These are phyloP conservation scores for Fragaria nilgerrensis DNA, from an alignment of 306 rosid genomes.

Conservation along the genomic window DNA sequence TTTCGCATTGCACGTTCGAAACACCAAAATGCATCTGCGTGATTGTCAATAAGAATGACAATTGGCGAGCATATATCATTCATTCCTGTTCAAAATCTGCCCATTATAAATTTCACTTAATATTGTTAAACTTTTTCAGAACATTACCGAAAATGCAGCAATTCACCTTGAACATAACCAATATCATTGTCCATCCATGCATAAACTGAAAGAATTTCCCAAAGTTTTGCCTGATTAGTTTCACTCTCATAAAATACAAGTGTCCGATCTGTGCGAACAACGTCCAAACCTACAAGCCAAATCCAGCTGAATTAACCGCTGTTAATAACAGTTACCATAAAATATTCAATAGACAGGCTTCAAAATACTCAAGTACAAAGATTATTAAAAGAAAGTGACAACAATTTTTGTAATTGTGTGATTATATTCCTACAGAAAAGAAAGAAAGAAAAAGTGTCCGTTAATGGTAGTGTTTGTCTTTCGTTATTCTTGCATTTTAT, in stretches of 20 bases:
- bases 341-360: neutral
- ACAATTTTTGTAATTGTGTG: neutral
- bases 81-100: conserved; percentile 67
- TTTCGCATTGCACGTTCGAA: conserved; percentile 91
- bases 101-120: conserved; percentile 23
- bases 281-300: conserved; percentile 74
- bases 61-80: conserved; percentile 95
- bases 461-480: neutral
- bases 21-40: conserved; percentile 94
- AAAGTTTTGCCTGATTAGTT: conserved; percentile 84
- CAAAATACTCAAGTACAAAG: neutral
- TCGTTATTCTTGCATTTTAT: conserved; percentile 11
- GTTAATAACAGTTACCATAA: neutral
- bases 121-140: conserved; percentile 21
- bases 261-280: conserved; percentile 79
- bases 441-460: neutral
- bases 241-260: conserved; percentile 80
- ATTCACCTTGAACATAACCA: conserved; percentile 90
- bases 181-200: conserved; percentile 85
- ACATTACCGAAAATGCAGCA: conserved; percentile 9
- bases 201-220: conserved; percentile 83
- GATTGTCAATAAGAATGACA: conserved; percentile 73
- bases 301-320: conserved; percentile 29
- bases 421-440: neutral
- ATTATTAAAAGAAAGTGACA: neutral